Percentiles rank a stretch among this genome's conserved stretches.
Evolutionary conservation across 768 basidiomycete genomes (phyloP).

Genomic region (Saitozyma sp.): DNA sequence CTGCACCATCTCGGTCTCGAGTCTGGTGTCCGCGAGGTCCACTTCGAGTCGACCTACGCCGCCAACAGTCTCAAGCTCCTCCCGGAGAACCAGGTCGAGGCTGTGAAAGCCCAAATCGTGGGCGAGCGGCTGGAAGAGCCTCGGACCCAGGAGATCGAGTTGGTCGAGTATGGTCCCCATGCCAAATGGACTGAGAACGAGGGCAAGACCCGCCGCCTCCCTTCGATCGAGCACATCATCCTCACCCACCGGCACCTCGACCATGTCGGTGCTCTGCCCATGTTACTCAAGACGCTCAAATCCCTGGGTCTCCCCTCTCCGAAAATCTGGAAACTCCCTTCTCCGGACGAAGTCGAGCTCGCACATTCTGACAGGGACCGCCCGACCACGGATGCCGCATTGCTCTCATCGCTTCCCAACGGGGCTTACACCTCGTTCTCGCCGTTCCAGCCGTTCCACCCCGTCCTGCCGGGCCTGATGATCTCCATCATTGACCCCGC

Average conservation of each 20-base stretch:
- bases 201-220: conserved; percentile 32
- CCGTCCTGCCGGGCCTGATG: conserved; percentile 45
- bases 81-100: conserved; percentile 22
- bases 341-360: conserved; percentile 33
- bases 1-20: conserved; percentile 43
- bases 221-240: conserved; percentile 81
- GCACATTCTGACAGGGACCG: conserved; percentile 27
- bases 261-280: conserved; percentile 73
- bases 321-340: conserved; percentile 53
- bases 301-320: conserved; percentile 57
- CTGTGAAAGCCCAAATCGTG: conserved; percentile 23
- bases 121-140: conserved; percentile 22
- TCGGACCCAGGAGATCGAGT: conserved; percentile 9
- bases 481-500: conserved; percentile 43
- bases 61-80: conserved; percentile 16
- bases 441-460: conserved; percentile 42
- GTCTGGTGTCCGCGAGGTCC: conserved; percentile 37
- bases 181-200: conserved; percentile 18
- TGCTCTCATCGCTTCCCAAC: conserved; percentile 28
- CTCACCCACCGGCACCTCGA: conserved; percentile 89
- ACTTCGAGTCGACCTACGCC: conserved; percentile 32
- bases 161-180: conserved; percentile 34
- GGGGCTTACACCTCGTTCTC: conserved; percentile 39
- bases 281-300: conserved; percentile 67
- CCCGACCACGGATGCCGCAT: conserved; percentile 31